Evolutionary conservation across 2,329 filamentous ascomycete species (phyloP).

Genomic region (Chaetothyriales sp.): DNA sequence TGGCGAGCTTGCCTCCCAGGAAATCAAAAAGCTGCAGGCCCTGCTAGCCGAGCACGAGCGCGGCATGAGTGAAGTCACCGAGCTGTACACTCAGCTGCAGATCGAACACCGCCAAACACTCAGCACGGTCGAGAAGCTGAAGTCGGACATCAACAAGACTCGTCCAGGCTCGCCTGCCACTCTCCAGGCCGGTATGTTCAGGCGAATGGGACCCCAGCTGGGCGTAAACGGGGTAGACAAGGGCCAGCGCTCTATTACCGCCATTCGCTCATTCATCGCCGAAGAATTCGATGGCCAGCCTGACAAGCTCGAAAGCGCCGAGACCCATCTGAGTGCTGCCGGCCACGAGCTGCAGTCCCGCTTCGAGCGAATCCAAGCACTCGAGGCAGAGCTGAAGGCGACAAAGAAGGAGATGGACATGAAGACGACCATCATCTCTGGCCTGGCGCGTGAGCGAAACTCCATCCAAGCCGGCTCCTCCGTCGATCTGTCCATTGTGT

Average conservation of each 20-base stretch:
- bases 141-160: constrained; percentile 64
- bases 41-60: constrained; percentile 63
- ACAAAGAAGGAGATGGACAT: constrained; percentile 92
- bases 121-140: constrained; percentile 78
- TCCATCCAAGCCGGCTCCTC: constrained; percentile 68
- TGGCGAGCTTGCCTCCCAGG: constrained; percentile 29
- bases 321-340: constrained; percentile 75
- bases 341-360: constrained; percentile 82
- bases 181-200: constrained; percentile 52
- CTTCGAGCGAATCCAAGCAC: constrained; percentile 75
- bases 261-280: constrained; percentile 70
- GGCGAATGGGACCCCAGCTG: constrained; percentile 73
- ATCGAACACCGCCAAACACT: constrained; percentile 66
- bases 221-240: constrained; percentile 76
- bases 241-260: constrained; percentile 78
- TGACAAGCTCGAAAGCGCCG: constrained; percentile 81
- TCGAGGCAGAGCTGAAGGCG: constrained; percentile 69
- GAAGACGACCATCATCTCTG: constrained; percentile 91
- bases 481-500: constrained; percentile 82
- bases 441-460: constrained; percentile 79
- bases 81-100: constrained; percentile 72
- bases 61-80: constrained; percentile 54
- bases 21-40: constrained; percentile 55
- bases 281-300: constrained; percentile 73
- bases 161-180: constrained; percentile 34